These are phyloP conservation scores for Exophiala calicioides DNA, from an alignment of 2,329 filamentous ascomycete genomes.

Conservation along the genomic window DNA sequence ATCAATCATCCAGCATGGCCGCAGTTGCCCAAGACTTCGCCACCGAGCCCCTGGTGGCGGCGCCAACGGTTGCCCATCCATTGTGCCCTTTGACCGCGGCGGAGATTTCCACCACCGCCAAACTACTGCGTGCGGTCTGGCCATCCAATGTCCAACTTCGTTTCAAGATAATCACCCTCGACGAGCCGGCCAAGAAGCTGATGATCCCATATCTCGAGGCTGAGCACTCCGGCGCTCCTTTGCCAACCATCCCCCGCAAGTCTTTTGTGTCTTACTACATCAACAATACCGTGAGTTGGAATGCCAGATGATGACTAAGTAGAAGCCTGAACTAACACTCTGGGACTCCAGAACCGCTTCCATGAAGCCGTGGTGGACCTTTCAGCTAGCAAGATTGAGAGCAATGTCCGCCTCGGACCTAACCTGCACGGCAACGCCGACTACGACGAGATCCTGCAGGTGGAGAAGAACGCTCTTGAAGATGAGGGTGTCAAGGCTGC, in stretches of 20 bases:
- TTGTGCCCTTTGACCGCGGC: slow-evolving; percentile 33
- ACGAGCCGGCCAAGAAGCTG: slow-evolving; percentile 64
- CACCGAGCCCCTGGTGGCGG: slow-evolving; percentile 20
- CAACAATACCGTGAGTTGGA: slow-evolving; percentile 51
- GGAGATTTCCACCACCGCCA: slow-evolving; percentile 33
- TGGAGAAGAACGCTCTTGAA: slow-evolving; percentile 58
- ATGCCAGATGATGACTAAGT: slow-evolving; percentile 34
- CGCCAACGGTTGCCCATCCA: slow-evolving; percentile 31
- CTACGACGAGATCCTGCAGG: slow-evolving; percentile 60
- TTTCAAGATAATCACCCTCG: slow-evolving; percentile 68
- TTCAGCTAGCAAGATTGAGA: slow-evolving; percentile 49
- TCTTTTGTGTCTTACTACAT: slow-evolving; percentile 55
- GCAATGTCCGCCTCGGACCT: slow-evolving; percentile 52
- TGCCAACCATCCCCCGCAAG: slow-evolving; percentile 54
- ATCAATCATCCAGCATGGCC: slow-evolving; percentile 19
- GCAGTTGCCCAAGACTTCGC: slow-evolving; percentile 24
- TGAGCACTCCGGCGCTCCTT: slow-evolving; percentile 55
- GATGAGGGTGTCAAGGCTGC: slow-evolving; percentile 60
- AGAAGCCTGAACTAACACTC: slow-evolving; percentile 39
- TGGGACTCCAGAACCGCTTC: slow-evolving; percentile 52
- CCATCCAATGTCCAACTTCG: slow-evolving; percentile 37
- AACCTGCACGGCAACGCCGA: slow-evolving; percentile 59
- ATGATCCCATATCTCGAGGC: slow-evolving; percentile 63
- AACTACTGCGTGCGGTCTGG: slow-evolving; percentile 33
- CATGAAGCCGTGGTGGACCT: slow-evolving; percentile 59